Base-by-base conservation (phyloP, 2,329 filamentous ascomycete genomes). In the Pseudonectria buxi region DNA sequence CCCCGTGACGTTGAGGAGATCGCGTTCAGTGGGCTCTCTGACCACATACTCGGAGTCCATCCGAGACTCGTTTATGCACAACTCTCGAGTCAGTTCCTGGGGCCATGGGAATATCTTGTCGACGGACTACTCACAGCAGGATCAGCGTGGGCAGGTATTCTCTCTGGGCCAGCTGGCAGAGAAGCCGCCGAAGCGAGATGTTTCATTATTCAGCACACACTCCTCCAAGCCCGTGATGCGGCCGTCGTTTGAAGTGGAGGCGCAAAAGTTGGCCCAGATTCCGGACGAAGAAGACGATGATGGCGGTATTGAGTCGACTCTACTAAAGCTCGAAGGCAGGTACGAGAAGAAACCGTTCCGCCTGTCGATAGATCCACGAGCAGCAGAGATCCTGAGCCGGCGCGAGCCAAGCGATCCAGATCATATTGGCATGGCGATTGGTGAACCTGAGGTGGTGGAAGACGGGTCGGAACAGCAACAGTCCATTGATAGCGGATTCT, bases 311-410 rank as follows among this genome's bases (percentile, higher is more conserved):
- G 92, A 96, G 55, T 88, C 89, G n/a, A 86, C 92, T 1, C 61
- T 98, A 33, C 64, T 89, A 49, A 98, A 96, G 53, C 71, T 98
- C 1, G 92, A 98, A 64, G 92, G 92, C 9, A 90, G 78, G 47
- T 92, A 82, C 49, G 74, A 82, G 54, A 79, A 72, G 47, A 76
- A 60, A 48, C 43, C 57, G 1, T 56, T 57, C 18, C 64, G 60
- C 34, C 53, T 45, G 12, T 38, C 42, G 11, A 64, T 67, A 43
- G 63, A 66, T 28, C 58, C 60, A 14, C 37, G 25, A 16, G 16
- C 30, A 25, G 32, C 9, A 37, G 45, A 7, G 51, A 44, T 12
- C 34, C 32, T 22, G 25, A 29, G 32, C 29, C 24, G 28, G 26
- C 35, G 39, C 10, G 43, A 45, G 4, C 24, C 27, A 3, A 30